Evolutionary conservation across 2,329 filamentous ascomycete genomes (phyloP).

Genomic region (Pseudogymnoascus sp.): DNA sequence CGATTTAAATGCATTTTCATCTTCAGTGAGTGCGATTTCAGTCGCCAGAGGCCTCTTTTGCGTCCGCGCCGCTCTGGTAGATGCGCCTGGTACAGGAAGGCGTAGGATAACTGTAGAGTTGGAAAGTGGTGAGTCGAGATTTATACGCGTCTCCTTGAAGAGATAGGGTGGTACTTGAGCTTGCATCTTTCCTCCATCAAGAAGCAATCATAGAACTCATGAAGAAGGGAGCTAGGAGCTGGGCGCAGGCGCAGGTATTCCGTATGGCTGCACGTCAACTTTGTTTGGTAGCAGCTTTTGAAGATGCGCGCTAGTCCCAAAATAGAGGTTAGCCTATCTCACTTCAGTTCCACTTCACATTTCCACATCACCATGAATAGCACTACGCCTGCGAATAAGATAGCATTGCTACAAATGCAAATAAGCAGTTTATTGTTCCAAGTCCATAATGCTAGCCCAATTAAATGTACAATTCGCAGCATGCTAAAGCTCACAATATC

Average conservation of each 20-base stretch:
- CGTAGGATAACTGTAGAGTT: constrained; percentile 64
- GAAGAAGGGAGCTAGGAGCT: constrained; percentile 12
- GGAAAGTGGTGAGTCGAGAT: constrained; percentile 65
- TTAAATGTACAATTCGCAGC: constrained; percentile 1
- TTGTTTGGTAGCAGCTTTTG: constrained; percentile 12
- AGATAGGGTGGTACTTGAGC: constrained; percentile 55
- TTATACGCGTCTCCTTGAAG: constrained; percentile 82
- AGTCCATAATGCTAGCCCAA: constrained; percentile 6
- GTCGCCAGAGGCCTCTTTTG: constrained; percentile 34
- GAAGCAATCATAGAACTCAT: constrained; percentile 10
- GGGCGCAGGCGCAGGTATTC: constrained; percentile 22
- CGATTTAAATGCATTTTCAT: constrained; percentile 66
- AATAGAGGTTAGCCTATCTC: constrained; percentile 17
- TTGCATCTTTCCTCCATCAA: constrained; percentile 64
- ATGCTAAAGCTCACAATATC: not conserved
- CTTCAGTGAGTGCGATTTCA: constrained; percentile 44
- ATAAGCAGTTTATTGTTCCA: not conserved
- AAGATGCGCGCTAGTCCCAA: constrained; percentile 17
- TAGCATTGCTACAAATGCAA: not conserved
- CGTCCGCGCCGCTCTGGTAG: constrained; percentile 28
- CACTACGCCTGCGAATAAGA: not conserved
- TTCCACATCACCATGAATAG: constrained; percentile 12
- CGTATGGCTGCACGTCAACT: constrained; percentile 15
- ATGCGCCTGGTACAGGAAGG: constrained; percentile 48
- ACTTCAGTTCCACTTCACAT: constrained; percentile 11